These are phyloP conservation scores for Alternaria incomplexa DNA, from an alignment of 2,329 filamentous ascomycete species.

Conservation along the genomic window DNA sequence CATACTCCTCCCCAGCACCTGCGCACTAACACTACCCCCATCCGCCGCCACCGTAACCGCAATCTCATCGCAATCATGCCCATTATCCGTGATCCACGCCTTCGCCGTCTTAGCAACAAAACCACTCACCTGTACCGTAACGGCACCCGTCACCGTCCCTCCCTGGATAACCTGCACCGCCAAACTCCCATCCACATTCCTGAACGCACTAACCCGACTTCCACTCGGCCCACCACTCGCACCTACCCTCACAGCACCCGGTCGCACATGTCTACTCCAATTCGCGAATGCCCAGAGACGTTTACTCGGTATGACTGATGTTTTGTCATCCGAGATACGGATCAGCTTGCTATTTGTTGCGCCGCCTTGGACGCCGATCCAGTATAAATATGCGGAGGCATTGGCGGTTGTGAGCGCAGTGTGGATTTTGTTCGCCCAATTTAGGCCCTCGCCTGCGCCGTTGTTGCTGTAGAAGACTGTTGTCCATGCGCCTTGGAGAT, in stretches of 20 bases:
- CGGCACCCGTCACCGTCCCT: slow-evolving; percentile 18
- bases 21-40: slow-evolving; percentile 27
- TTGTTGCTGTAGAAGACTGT: slow-evolving; percentile 57
- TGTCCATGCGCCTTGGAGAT: slow-evolving; percentile 50
- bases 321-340: slow-evolving; percentile 43
- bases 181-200: slow-evolving; percentile 41
- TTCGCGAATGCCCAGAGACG: slow-evolving; percentile 53
- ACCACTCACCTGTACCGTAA: slow-evolving; percentile 35
- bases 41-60: slow-evolving; percentile 17
- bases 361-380: slow-evolving; percentile 56
- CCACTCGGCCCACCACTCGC: slow-evolving; percentile 37
- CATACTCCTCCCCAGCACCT: slow-evolving; percentile 34
- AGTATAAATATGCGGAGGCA: slow-evolving; percentile 61
- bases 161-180: slow-evolving; percentile 49
- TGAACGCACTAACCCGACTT: slow-evolving; percentile 43
- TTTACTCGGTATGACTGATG: slow-evolving; percentile 41
- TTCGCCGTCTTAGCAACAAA: slow-evolving; percentile 33
- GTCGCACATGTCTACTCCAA: slow-evolving; percentile 48
- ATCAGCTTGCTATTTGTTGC: slow-evolving; percentile 47
- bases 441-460: slow-evolving; percentile 59
- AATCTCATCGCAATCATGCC: slow-evolving; percentile 28
- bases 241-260: slow-evolving; percentile 47
- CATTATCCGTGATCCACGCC: slow-evolving; percentile 50
- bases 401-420: slow-evolving; percentile 56
- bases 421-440: slow-evolving; percentile 63